A percentile compares a stretch with the other conserved stretches of the same genome.
Evolutionary conservation across 179 eudicot genomes (phyloP).

Genomic region (Sideroxylon spinosum): DNA sequence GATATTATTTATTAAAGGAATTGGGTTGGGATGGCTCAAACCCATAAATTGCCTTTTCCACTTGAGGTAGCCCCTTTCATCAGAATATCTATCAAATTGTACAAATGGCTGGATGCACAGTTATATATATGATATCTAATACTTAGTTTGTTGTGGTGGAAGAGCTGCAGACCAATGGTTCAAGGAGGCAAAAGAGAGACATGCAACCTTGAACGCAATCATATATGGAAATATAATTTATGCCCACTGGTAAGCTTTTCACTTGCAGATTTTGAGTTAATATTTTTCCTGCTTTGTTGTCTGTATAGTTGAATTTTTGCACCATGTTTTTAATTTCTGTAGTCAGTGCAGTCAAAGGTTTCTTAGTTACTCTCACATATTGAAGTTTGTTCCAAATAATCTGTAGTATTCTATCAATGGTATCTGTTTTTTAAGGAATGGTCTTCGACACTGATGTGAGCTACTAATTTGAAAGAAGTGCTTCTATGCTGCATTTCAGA

Average conservation of each 20-base stretch:
- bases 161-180: conserved; percentile 99
- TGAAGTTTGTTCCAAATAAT: background rate
- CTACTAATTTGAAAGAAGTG: conserved; percentile 1
- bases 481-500: conserved; percentile 1
- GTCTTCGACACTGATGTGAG: background rate
- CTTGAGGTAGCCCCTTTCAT: no score
- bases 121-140: conserved; percentile 17
- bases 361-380: background rate
- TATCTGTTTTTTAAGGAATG: background rate
- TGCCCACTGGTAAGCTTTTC: conserved; percentile 61
- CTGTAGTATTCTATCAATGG: background rate
- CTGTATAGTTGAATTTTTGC: background rate
- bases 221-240: conserved; percentile 88
- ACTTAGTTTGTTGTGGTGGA: conserved; percentile 37
- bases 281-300: background rate
- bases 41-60: no score
- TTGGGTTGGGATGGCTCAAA: no score
- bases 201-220: conserved; percentile 55
- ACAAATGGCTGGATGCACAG: background rate
- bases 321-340: background rate
- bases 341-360: background rate
- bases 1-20: no score
- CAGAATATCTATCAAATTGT: background rate
- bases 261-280: conserved; percentile 6
- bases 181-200: conserved; percentile 80